These are phyloP conservation scores for Didymella glomerata DNA, from an alignment of 2,329 filamentous ascomycete species.

Conservation along the genomic window DNA sequence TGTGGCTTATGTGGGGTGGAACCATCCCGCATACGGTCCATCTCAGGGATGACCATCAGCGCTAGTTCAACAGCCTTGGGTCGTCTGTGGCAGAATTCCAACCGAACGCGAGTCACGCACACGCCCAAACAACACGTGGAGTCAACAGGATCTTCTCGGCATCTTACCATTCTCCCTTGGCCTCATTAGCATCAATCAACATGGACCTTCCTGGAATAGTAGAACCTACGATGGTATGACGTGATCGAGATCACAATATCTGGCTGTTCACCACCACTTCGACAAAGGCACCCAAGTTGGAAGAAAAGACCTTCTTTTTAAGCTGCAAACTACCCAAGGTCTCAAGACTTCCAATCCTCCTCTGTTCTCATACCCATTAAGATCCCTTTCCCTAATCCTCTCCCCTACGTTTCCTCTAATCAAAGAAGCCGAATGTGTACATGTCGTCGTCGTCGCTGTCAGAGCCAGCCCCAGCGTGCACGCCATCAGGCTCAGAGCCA, in stretches of 20 bases:
- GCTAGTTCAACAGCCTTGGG: not conserved
- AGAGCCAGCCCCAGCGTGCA: not conserved
- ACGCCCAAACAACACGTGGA: not conserved
- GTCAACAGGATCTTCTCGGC: not conserved
- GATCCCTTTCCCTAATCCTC: not conserved
- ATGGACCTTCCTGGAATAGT: no score
- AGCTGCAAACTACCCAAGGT: conserved; percentile 17
- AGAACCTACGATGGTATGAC: not conserved
- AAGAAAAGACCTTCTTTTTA: conserved; percentile 28
- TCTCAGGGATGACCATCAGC: not conserved
- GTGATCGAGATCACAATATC: not conserved
- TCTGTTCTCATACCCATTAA: not conserved
- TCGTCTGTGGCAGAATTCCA: not conserved
- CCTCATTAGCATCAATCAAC: not conserved
- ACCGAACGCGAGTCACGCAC: not conserved
- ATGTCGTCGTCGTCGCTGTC: conserved; percentile 8
- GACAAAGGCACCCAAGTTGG: not conserved
- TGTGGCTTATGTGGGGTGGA: not conserved
- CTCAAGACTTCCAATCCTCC: conserved; percentile 28
- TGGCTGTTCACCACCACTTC: not conserved
- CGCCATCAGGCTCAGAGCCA: not conserved
- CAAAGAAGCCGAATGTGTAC: not conserved
- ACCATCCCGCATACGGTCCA: not conserved
- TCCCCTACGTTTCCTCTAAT: not conserved
- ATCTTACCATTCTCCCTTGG: not conserved